Conservation (phyloP, 108 stramenopile genomes). For the Chaetoceros muelleri region DNA sequence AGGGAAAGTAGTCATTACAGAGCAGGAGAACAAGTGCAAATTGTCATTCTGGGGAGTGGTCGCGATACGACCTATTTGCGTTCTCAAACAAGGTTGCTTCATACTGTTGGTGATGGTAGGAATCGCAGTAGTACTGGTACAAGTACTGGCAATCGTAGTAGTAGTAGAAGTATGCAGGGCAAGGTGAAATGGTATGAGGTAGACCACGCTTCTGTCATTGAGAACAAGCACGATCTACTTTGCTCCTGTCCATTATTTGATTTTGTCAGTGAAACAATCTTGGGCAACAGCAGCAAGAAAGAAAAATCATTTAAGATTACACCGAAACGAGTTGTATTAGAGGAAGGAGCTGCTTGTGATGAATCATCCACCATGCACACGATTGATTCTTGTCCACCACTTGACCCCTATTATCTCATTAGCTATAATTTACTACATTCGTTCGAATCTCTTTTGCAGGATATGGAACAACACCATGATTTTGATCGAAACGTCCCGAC, state of each 20-base stretch:
- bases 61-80: slow-evolving; percentile 79
- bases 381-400: neutral
- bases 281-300: neutral
- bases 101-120: neutral
- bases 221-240: slow-evolving; percentile 28
- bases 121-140: no score
- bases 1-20: neutral
- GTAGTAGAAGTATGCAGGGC: no score
- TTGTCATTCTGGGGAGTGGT: slow-evolving; percentile 75
- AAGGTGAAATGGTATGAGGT: slow-evolving; percentile 70
- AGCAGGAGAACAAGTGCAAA: slow-evolving; percentile 32
- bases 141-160: no score
- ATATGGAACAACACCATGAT: slow-evolving; percentile 25
- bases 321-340: slow-evolving; percentile 3
- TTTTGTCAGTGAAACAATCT: neutral
- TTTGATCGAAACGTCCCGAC: slow-evolving; percentile 34
- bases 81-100: slow-evolving; percentile 17
- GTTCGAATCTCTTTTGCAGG: slow-evolving; percentile 31
- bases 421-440: slow-evolving; percentile 45
- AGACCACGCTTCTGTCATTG: slow-evolving; percentile 61
- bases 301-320: neutral
- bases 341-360: neutral
- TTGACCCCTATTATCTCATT: slow-evolving; percentile 28
- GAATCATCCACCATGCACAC: no score
- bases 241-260: neutral